Evolutionary conservation across 1,284 basidiomycete species (phyloP).

Genomic region (Rhodotorula sp.): DNA sequence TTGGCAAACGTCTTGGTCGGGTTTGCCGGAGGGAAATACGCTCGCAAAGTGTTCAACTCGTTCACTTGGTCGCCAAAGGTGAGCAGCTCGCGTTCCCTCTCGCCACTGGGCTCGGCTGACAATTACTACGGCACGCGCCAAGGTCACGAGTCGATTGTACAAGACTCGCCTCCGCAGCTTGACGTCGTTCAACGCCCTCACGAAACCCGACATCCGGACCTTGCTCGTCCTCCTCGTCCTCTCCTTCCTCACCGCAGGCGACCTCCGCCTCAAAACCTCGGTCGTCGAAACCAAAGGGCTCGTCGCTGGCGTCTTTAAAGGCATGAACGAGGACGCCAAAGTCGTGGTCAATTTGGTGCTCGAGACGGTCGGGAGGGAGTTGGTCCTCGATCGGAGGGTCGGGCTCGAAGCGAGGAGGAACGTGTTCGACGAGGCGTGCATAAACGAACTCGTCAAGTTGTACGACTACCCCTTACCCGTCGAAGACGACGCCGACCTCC

Average conservation of each 20-base stretch:
- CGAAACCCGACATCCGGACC: constrained; percentile 39
- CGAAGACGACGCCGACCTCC: constrained; percentile 4
- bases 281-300: constrained; percentile 38
- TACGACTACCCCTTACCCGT: constrained; percentile 21
- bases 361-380: constrained; percentile 24
- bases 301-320: constrained; percentile 33
- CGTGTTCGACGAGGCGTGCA: constrained; percentile 32
- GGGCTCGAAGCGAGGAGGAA: constrained; percentile 33
- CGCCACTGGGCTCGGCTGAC: neutral
- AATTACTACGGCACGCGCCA: neutral
- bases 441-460: constrained; percentile 39
- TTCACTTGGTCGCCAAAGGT: constrained; percentile 37
- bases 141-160: constrained; percentile 37
- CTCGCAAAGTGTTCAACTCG: constrained; percentile 25
- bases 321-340: constrained; percentile 35
- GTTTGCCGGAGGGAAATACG: constrained; percentile 31
- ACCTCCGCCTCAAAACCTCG: constrained; percentile 32
- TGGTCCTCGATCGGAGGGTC: constrained; percentile 27
- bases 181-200: constrained; percentile 20
- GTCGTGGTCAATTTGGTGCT: constrained; percentile 34
- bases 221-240: constrained; percentile 38
- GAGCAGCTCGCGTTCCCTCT: neutral
- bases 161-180: constrained; percentile 33
- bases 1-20: constrained; percentile 37
- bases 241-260: constrained; percentile 29